Evolutionary conservation across 306 rosid species (phyloP), one percentile per base, ranked within the genome.

Genomic region (Coriaria nepalensis): DNA sequence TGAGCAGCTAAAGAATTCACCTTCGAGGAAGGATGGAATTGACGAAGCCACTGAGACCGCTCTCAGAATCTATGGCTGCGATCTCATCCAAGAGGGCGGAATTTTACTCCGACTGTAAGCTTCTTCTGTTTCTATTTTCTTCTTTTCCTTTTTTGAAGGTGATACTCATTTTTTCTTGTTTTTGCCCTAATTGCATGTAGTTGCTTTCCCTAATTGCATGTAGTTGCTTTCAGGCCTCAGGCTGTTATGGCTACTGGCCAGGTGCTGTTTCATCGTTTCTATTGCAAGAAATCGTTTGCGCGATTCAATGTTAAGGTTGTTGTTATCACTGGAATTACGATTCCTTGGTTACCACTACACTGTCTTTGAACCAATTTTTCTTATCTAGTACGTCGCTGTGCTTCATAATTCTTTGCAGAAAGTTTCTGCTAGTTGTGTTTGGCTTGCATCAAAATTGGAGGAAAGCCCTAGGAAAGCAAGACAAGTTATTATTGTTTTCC

Each of bases 221-320:
- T 51, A 34, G 40, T 33, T 12, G 59, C 36, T 50, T 72, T 41
- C 67, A 85, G 98, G 58, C 94, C 96, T 32, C 96, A 85, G 50
- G 98, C 98, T 4, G 95, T 85, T 53, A 90, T 90, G 98, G 98
- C 96, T 52, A 85, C 98, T 36, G 95, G 93, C 8, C 95, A 90
- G 69, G 98, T 90, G 63, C 69, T 85, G 13, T 90, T 90, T 65
- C 98, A 82, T 59, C 95, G 87, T 13, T 90, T 90, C 76, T 85
- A 79, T 59, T 85, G 98, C 68, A 90, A 90, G 78, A 85, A 90
- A 69, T 90, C 95, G 7, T 77, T 90, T 75, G 93, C 93, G 0
- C 87, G 94, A 60, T 85, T 90, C 73, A 65, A 90, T 69, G 96
- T 60, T 61, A 90, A 90, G 98, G 98, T 84, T 47, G 37, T 43